Conservation (phyloP, 2,329 filamentous ascomycete species). For the Aspergillus tamarii region DNA sequence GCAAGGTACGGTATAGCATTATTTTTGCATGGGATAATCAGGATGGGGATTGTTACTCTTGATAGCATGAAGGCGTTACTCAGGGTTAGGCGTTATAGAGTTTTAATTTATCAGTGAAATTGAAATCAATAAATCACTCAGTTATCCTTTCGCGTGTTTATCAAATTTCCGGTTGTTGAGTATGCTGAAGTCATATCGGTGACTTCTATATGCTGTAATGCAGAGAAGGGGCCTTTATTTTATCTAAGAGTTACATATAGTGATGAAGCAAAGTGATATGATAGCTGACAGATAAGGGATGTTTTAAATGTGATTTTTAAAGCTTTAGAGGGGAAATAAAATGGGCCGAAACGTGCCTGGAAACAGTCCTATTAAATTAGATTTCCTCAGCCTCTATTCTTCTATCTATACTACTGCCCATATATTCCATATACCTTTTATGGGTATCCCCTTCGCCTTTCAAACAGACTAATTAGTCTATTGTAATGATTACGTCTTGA, state of each 20-base stretch:
- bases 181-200: background rate
- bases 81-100: background rate
- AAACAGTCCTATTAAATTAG: background rate
- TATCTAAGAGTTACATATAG: fast-evolving
- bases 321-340: background rate
- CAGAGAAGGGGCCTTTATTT: too few relatives aligned
- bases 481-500: background rate
- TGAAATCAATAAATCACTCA: background rate
- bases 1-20: background rate
- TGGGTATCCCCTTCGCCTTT: background rate
- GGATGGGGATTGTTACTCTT: background rate
- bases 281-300: too few relatives aligned
- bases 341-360: too few relatives aligned
- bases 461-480: background rate
- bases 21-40: background rate
- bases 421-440: background rate
- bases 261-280: too few relatives aligned
- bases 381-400: background rate
- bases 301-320: too few relatives aligned
- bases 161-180: background rate
- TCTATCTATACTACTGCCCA: background rate
- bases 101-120: background rate
- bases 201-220: background rate
- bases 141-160: background rate
- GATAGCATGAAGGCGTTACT: background rate